Conservation (phyloP, 371 early-diverging fungal species). For the Dentiscutata heterogama region DNA sequence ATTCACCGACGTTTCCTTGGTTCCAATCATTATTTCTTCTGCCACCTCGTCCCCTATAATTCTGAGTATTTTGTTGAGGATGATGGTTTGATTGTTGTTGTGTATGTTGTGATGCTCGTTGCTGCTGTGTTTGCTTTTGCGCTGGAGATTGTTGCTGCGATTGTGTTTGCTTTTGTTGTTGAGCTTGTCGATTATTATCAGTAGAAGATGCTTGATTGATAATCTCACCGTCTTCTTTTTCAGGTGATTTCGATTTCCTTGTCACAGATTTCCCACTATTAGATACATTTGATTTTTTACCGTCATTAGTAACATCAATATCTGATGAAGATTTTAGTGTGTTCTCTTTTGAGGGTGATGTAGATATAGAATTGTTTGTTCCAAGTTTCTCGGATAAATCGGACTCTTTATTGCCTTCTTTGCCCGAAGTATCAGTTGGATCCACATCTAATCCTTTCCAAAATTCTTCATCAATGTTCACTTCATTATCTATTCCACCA, state of each 20-base stretch:
- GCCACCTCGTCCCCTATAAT: conserved; percentile 19
- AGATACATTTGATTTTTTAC: neutral
- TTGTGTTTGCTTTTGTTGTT: neutral
- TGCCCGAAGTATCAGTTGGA: neutral
- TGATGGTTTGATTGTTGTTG: neutral
- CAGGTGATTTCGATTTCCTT: conserved; percentile 15
- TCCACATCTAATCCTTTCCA: conserved; percentile 22
- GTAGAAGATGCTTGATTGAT: neutral
- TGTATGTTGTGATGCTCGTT: neutral
- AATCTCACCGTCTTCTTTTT: conserved; percentile 31
- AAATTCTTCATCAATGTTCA: conserved; percentile 2
- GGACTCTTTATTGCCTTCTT: neutral
- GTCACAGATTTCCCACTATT: neutral
- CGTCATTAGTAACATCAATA: neutral
- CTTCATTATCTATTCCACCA: conserved; percentile 1
- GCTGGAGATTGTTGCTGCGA: neutral
- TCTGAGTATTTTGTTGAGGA: conserved; percentile 8
- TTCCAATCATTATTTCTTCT: conserved; percentile 30
- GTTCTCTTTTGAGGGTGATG: neutral
- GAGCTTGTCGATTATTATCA: neutral
- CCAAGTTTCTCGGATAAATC: neutral
- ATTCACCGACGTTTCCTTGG: neutral
- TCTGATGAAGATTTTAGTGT: neutral
- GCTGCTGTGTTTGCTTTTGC: neutral
- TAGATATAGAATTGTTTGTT: conserved; percentile 9